Evolutionary conservation across 495 filamentous ascomycete genomes (phyloP).

Genomic region (Penicillium soppii): DNA sequence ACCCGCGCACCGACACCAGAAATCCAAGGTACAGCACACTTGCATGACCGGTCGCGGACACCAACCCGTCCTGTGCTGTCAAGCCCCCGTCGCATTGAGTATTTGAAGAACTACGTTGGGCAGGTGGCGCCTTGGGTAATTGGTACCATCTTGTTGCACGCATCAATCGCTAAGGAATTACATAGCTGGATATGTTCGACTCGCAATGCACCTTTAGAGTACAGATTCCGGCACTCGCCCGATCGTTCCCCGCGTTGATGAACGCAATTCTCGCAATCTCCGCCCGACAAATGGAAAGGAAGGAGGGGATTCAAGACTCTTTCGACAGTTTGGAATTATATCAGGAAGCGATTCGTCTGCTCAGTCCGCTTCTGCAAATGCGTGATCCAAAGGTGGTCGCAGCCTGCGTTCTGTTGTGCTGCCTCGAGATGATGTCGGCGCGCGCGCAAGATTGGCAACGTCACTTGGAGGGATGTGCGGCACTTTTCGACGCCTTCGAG

Average conservation of each 20-base stretch:
- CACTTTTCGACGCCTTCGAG: conserved; percentile 41
- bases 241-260: conserved; percentile 35
- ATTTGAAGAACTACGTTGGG: conserved; percentile 46
- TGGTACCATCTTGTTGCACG: background rate
- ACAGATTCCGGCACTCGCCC: conserved; percentile 39
- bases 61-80: conserved; percentile 23
- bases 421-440: conserved; percentile 51
- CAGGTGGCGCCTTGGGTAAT: conserved; percentile 45
- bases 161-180: background rate
- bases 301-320: conserved; percentile 31
- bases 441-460: conserved; percentile 45
- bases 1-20: conserved; percentile 26
- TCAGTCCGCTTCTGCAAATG: conserved; percentile 34
- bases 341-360: conserved; percentile 44
- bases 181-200: conserved; percentile 53
- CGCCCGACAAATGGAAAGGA: conserved; percentile 43
- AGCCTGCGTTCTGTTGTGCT: conserved; percentile 41
- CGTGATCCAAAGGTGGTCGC: conserved; percentile 42
- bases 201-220: conserved; percentile 40
- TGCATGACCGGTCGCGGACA: background rate
- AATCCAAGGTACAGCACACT: background rate
- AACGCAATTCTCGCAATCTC: conserved; percentile 46
- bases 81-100: conserved; percentile 28
- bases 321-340: conserved; percentile 46
- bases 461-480: conserved; percentile 49